Conservation (phyloP, 1,284 basidiomycete genomes). For the Marasmius sp. region DNA sequence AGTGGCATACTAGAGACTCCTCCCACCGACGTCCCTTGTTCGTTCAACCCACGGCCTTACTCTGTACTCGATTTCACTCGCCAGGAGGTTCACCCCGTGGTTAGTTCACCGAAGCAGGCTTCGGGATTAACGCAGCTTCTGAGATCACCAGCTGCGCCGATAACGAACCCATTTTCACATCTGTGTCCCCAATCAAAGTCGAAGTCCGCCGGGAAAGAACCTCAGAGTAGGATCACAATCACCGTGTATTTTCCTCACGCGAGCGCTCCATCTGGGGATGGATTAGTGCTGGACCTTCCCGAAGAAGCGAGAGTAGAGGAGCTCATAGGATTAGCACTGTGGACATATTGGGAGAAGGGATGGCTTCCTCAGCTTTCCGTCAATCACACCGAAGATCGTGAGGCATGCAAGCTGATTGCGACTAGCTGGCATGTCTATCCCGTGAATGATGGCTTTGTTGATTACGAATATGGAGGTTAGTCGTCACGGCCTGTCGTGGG, state of each 20-base stretch:
- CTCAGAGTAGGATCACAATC: background rate
- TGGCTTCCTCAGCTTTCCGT: conserved; percentile 4
- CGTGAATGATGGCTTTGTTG: conserved; percentile 4
- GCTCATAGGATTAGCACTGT: conserved; percentile 7
- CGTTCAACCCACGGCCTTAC: background rate
- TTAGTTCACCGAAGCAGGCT: background rate
- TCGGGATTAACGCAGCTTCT: background rate
- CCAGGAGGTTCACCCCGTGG: background rate
- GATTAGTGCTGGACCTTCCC: conserved; percentile 3
- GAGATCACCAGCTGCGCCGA: background rate
- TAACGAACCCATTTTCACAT: background rate
- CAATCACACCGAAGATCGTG: background rate
- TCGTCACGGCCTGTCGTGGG: background rate
- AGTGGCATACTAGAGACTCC: background rate
- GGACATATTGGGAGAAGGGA: conserved; percentile 6
- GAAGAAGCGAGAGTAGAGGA: conserved; percentile 3
- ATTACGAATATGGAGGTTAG: conserved; percentile 7
- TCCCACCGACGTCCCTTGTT: background rate
- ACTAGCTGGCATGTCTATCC: conserved; percentile 2
- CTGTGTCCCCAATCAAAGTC: background rate
- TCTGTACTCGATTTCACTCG: background rate
- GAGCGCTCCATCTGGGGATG: background rate
- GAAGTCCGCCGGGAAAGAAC: background rate
- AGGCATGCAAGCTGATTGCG: background rate
- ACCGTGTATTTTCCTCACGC: conserved; percentile 7